These are phyloP conservation scores for Candida caryicola DNA, from an alignment of 805 yeast genomes.

Conservation along the genomic window DNA sequence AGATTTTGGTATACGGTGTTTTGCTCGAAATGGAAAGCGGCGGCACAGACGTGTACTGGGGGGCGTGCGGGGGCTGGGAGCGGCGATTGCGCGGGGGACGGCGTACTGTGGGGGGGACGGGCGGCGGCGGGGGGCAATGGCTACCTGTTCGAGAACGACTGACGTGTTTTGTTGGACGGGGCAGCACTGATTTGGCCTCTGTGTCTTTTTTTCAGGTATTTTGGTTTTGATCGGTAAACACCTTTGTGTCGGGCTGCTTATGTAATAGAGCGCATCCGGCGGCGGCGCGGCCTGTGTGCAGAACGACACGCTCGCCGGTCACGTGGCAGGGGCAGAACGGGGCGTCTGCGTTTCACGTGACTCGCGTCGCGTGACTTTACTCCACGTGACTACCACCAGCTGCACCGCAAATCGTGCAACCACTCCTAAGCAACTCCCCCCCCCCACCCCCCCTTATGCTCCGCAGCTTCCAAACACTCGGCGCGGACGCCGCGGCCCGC, in stretches of 20 bases:
- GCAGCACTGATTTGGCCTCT: background rate
- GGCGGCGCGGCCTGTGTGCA: too few relatives aligned
- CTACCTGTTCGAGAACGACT: background rate
- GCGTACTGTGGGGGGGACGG: too few relatives aligned
- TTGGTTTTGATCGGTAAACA: background rate
- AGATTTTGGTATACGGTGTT: background rate
- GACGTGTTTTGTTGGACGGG: background rate
- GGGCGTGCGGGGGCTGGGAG: too few relatives aligned
- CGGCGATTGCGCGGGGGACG: too few relatives aligned
- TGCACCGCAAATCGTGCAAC: too few relatives aligned
- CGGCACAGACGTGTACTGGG: too few relatives aligned
- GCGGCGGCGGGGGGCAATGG: background rate
- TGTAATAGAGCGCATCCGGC: background rate
- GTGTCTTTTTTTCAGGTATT: background rate
- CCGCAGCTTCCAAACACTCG: slow-evolving; percentile 19
- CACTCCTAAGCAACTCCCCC: too few relatives aligned
- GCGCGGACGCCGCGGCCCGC: slow-evolving; percentile 60
- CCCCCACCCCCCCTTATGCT: background rate
- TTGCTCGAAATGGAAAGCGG: too few relatives aligned
- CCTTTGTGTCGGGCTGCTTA: background rate
- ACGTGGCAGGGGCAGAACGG: background rate
- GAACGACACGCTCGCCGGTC: slow-evolving; percentile 2
- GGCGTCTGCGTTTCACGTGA: too few relatives aligned
- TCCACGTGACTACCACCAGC: too few relatives aligned
- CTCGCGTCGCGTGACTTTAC: too few relatives aligned